Evolutionary conservation across 1,139 yeast genomes (phyloP), one percentile per base, ranked within the genome.

Genomic region (Torulaspora globosa): DNA sequence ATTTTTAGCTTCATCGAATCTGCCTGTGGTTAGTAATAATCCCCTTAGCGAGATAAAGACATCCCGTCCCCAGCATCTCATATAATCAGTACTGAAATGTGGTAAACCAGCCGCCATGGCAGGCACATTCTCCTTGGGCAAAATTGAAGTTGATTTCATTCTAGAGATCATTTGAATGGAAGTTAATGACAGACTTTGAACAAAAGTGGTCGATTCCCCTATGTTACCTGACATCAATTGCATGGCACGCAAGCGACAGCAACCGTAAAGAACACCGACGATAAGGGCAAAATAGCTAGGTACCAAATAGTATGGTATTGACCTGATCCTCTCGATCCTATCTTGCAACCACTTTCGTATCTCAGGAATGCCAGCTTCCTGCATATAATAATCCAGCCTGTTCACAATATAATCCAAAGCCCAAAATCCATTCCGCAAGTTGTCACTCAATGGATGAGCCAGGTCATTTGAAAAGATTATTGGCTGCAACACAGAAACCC

Each of bases 61-160:
- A 68, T 92, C 98, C 62, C 98, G 77, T 26, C 98, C 98, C 98
- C 98, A 92, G 64, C 97, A 88, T 67, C 98, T 76, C 96, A 90
- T 89, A 65, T 86, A 89, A 56, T 84, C 88, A 48, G 76, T 78
- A 60, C 94, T 82, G 66, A 92, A 92, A 68, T 90, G 97, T 2
- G 98, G 98, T 50, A 92, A 74, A 0, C 97, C 98, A 1, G 98
- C 98, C 12, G 97, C 96, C 77, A 92, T 73, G 38, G 88, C 78
- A 2, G 95, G 85, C 11, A 80, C 76, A 51, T 73, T 70, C 24
- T 73, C 71, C 41, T 70, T 71, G 0, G 97, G 95, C 26, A 73
- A 70, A 47, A 92, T 72, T 0, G 96, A 86, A 0, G 97, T 86
- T 36, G 81, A 80, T 39, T 80, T 76, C 76, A 84, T 78, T 33